Conservation (phyloP, 208 protist species). For the Acanthamoeba sp. region DNA sequence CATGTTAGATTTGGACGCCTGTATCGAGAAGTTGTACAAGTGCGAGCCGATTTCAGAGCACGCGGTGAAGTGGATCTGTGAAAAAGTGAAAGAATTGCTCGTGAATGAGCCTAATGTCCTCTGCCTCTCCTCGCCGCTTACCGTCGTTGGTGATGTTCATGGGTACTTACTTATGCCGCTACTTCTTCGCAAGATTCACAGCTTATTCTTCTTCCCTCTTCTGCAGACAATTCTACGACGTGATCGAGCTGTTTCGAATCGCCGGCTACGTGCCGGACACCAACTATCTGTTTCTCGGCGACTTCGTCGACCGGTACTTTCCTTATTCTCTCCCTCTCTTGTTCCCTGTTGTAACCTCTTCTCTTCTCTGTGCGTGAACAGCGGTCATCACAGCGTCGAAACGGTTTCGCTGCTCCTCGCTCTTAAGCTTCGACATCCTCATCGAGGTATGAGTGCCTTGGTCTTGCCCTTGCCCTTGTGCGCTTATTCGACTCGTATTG, state of each 20-base stretch:
- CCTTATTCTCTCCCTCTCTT: neutral
- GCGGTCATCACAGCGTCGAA: conserved; percentile 88
- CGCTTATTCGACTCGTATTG: no score
- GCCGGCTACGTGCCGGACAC: conserved; percentile 96
- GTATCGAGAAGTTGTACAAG: conserved; percentile 85
- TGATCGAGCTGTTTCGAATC: conserved; percentile 98
- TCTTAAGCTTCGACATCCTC: conserved; percentile 58
- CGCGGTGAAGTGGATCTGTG: conserved; percentile 79
- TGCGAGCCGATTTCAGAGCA: conserved; percentile 84
- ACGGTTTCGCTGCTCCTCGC: conserved; percentile 80
- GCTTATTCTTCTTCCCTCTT: neutral
- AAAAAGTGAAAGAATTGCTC: conserved; percentile 84
- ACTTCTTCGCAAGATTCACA: neutral
- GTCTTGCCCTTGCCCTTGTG: no score
- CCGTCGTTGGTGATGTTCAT: conserved; percentile 95
- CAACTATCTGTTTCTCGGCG: conserved; percentile 98
- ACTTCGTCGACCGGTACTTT: conserved; percentile 81
- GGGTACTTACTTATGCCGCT: conserved; percentile 80
- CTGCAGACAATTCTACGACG: conserved; percentile 96
- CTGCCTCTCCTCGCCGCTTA: conserved; percentile 86
- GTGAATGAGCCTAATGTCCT: conserved; percentile 88
- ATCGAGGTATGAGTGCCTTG: neutral
- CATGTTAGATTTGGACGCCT: conserved; percentile 82
- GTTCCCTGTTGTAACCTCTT: conserved; percentile 89
- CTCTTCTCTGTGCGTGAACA: conserved; percentile 86